These are phyloP conservation scores for Amauroascus verrucosus DNA, from an alignment of 2,329 filamentous ascomycete species.

Conservation along the genomic window DNA sequence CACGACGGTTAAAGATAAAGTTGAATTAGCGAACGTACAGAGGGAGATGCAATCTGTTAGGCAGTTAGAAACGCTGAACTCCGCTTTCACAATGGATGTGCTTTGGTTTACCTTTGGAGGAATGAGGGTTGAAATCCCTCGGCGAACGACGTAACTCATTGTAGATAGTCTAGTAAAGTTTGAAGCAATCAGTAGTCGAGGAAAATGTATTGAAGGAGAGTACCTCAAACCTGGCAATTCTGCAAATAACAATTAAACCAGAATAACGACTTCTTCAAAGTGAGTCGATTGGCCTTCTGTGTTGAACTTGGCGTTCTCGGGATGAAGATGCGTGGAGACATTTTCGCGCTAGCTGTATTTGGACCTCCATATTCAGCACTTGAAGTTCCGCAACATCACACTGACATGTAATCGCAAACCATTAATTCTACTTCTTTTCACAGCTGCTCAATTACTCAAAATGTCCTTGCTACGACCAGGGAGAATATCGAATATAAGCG, in stretches of 20 bases:
- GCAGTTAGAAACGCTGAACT: constrained; percentile 31
- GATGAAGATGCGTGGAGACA: constrained; percentile 11
- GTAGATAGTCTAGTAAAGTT: constrained; percentile 39
- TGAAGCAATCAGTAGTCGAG: constrained; percentile 19
- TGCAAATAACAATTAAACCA: constrained; percentile 6
- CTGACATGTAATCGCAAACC: background rate
- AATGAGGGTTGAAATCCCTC: constrained; percentile 95
- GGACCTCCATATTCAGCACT: background rate
- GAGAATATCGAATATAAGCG: constrained; percentile 21
- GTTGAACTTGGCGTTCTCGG: constrained; percentile 8
- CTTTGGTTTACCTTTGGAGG: constrained; percentile 72
- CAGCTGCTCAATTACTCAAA: constrained; percentile 19
- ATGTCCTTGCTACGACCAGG: constrained; percentile 59
- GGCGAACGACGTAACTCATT: constrained; percentile 88
- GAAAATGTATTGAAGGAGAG: background rate
- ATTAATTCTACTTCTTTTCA: background rate
- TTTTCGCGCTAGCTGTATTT: constrained; percentile 11
- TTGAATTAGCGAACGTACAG: constrained; percentile 48
- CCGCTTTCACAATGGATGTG: constrained; percentile 12
- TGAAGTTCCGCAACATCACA: background rate
- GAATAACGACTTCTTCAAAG: background rate
- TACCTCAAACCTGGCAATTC: constrained; percentile 1
- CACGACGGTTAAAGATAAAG: background rate
- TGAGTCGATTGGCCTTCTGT: constrained; percentile 8
- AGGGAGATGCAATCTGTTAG: constrained; percentile 65